Evolutionary conservation across 2,329 filamentous ascomycete genomes (phyloP), one percentile per base, ranked within the genome.

Genomic region (Arthrobotrys sphaeroides): DNA sequence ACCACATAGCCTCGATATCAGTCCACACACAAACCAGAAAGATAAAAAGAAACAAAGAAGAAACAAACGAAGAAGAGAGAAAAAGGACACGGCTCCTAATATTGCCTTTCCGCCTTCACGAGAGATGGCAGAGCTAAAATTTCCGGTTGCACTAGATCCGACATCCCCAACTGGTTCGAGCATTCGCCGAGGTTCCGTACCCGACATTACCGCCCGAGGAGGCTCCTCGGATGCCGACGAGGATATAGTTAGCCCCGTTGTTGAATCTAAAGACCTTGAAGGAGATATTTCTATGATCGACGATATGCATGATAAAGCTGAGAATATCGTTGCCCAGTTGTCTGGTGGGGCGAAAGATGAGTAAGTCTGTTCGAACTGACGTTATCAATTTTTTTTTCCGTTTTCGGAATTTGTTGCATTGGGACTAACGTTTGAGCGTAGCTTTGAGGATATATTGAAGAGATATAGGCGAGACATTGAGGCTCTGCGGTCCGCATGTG

Each of bases 381-480:
- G 12, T 16, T 40, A 4, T n/a, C n/a, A n/a, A n/a, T n/a, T n/a
- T 13, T 40, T 4, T 22, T 36, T 55, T 55, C 18, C 49, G 7
- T 22, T 55, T 55, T 36, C 9, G 49, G 31, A 38, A n/a, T 53
- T 33, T 53, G 31, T 55, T 38, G 16, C 31, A 22, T 55, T 38
- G 3, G 28, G 18, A 18, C 36, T 24, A 9, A 7, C 1, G 22
- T 24, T 33, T 38, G 51, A 38, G n/a, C 24, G 18, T 33, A 74
- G 70, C 10, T 74, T 74, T 59, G 70, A 74, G 47, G 73, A 76
- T 69, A 59, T 70, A 7, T 16, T 70, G 24, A 59, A 45, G 16
- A 70, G 45, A 59, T 76, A 70, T 59, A 69, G 53, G 36, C 57
- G 66, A 53, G 73, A 76, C 40, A 65, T 76, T 20, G 73, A 76